phyloP scores from a whole-genome alignment of 257 asterid species.

The Solanum boliviense region DNA sequence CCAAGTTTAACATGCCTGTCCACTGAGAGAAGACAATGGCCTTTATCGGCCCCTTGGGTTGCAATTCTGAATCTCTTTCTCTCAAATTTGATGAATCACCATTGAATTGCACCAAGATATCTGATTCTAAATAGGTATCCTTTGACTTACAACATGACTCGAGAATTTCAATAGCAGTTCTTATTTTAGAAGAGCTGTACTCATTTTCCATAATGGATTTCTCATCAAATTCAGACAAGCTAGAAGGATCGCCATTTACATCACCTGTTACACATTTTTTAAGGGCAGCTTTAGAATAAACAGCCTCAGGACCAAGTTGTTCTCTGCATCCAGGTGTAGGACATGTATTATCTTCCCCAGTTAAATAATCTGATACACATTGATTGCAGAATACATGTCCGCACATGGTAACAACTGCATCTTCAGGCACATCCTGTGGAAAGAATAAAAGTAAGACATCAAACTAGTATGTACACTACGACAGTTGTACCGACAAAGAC shows the following conservation, averaged over 20 bases:
- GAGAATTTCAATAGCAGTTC: constrained; percentile 57
- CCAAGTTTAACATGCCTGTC: constrained; percentile 91
- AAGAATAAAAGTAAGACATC: not conserved
- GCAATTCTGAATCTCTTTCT: constrained; percentile 15
- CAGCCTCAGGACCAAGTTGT: constrained; percentile 77
- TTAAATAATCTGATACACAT: constrained; percentile 72
- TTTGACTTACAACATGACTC: constrained; percentile 33
- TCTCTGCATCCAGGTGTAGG: constrained; percentile 80
- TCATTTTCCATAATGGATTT: constrained; percentile 34
- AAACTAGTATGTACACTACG: not conserved
- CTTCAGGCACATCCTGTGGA: constrained; percentile 91
- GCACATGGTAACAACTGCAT: constrained; percentile 90
- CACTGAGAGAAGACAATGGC: constrained; percentile 97
- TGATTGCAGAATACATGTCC: constrained; percentile 94
- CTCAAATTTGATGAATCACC: constrained; percentile 34
- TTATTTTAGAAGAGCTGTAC: constrained; percentile 73
- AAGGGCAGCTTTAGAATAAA: constrained; percentile 57
- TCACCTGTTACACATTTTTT: constrained; percentile 47
- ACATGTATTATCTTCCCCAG: constrained; percentile 82
- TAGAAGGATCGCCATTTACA: constrained; percentile 26
- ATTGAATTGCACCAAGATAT: constrained; percentile 15
- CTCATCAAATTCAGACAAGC: constrained; percentile 28
- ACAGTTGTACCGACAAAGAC: not conserved
- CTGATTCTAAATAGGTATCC: constrained; percentile 14
- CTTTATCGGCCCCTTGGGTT: constrained; percentile 43